A percentile compares a stretch with the other conserved stretches of the same genome.
These are phyloP conservation scores for Picea abies DNA, from an alignment of 83 land plant genomes.

Conservation along the genomic window DNA sequence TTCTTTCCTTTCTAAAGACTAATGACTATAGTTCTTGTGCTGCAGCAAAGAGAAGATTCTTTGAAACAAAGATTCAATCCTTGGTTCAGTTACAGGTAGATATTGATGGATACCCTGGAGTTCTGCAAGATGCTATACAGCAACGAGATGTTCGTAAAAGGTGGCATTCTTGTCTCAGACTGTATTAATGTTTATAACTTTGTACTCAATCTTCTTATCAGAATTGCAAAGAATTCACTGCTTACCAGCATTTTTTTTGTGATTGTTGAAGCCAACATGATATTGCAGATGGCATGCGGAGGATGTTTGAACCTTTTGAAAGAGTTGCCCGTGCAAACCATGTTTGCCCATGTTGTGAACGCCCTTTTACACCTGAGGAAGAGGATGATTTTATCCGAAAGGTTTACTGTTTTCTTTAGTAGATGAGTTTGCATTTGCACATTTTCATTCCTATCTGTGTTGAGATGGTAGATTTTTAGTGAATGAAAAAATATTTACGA, in stretches of 20 bases:
- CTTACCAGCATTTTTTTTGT: constrained; percentile 1
- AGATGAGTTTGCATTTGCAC: background rate
- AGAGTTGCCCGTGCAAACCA: constrained; percentile 92
- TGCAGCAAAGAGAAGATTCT: constrained; percentile 58
- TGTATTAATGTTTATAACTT: background rate
- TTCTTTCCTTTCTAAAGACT: no score
- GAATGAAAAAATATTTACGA: background rate
- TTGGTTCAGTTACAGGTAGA: constrained; percentile 37
- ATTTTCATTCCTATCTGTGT: background rate
- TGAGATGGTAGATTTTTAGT: no score
- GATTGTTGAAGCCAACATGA: constrained; percentile 77
- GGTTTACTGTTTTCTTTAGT: constrained; percentile 39
- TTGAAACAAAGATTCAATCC: constrained; percentile 65
- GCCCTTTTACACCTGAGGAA: constrained; percentile 89
- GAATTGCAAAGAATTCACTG: background rate
- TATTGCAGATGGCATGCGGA: constrained; percentile 91
- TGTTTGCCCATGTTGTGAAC: constrained; percentile 98
- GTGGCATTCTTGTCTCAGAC: constrained; percentile 27
- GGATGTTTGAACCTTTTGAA: constrained; percentile 96
- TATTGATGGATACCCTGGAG: constrained; percentile 59
- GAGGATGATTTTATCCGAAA: constrained; percentile 97
- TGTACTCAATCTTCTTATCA: background rate
- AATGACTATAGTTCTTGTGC: background rate
- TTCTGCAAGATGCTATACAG: constrained; percentile 60
- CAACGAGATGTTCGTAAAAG: constrained; percentile 79